A percentile compares a stretch with the other conserved stretches of the same genome.
These are phyloP conservation scores for Hymenoscyphus scutula DNA, from an alignment of 2,329 filamentous ascomycete species.

Conservation along the genomic window DNA sequence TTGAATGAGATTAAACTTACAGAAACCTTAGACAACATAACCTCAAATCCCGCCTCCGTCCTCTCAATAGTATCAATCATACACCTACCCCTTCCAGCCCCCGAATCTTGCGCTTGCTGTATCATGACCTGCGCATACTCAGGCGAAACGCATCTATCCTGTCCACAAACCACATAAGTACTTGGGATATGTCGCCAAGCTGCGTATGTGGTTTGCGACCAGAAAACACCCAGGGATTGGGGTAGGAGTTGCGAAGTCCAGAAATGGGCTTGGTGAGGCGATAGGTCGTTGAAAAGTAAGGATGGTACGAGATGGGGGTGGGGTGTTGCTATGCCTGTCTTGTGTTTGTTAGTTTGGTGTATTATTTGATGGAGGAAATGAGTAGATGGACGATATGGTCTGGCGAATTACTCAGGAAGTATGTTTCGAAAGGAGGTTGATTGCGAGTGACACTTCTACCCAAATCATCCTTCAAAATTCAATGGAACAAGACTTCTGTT, in stretches of 20 bases:
- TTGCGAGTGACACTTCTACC: neutral
- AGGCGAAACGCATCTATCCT: slow-evolving; percentile 23
- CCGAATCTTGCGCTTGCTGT: slow-evolving; percentile 13
- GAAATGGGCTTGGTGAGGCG: slow-evolving; percentile 39
- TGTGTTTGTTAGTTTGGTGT: slow-evolving; percentile 14
- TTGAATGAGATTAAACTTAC: neutral
- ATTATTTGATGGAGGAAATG: too few species aligned
- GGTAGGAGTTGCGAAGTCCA: slow-evolving; percentile 41
- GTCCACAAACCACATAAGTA: slow-evolving; percentile 29
- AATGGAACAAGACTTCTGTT: neutral
- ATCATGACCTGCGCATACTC: slow-evolving; percentile 23
- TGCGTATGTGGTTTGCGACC: slow-evolving; percentile 29
- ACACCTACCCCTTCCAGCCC: neutral
- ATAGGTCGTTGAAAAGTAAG: slow-evolving; percentile 45
- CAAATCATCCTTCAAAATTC: neutral
- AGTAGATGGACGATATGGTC: too few species aligned
- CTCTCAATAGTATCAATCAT: neutral
- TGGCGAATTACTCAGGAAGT: neutral
- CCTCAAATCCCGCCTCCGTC: neutral
- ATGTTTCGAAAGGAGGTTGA: neutral
- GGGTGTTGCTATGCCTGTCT: slow-evolving; percentile 36
- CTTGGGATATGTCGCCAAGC: slow-evolving; percentile 32
- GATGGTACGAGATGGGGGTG: slow-evolving; percentile 36
- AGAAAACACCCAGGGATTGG: slow-evolving; percentile 39
- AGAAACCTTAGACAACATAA: neutral